These are phyloP conservation scores for Clonostachys rhizophaga DNA, from an alignment of 2,329 filamentous ascomycete species.

Conservation along the genomic window DNA sequence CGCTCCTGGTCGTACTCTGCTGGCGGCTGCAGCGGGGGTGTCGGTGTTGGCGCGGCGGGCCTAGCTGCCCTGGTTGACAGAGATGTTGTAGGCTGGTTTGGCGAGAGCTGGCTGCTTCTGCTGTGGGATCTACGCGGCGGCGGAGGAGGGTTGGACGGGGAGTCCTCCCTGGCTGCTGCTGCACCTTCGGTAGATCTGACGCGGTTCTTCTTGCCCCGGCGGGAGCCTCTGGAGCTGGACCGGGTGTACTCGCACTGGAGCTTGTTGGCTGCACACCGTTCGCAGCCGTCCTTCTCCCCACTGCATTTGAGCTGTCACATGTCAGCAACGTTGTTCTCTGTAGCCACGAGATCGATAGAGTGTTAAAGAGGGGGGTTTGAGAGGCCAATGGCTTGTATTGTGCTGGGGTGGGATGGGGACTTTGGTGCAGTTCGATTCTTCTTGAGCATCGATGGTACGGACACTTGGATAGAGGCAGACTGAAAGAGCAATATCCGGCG, in stretches of 20 bases:
- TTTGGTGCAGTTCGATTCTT: no score
- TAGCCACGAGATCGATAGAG: no score
- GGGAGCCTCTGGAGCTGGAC: constrained; percentile 20
- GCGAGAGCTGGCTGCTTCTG: constrained; percentile 1
- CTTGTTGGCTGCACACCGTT: constrained; percentile 21
- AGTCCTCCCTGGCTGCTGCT: not conserved
- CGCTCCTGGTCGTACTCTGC: constrained; percentile 11
- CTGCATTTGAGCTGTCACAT: constrained; percentile 25
- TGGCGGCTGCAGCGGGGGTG: constrained; percentile 1
- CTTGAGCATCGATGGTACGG: no score
- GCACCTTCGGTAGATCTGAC: not conserved
- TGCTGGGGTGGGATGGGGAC: no score
- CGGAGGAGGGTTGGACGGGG: not conserved
- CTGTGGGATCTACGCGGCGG: not conserved
- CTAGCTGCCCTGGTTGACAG: no score
- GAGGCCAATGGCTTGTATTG: no score
- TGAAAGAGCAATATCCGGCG: no score
- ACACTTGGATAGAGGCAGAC: no score
- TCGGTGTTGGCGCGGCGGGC: no score
- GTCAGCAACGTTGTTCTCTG: not conserved
- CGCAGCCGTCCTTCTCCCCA: constrained; percentile 28
- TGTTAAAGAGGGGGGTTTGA: no score
- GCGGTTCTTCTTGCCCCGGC: constrained; percentile 15
- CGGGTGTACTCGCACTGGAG: constrained; percentile 27
- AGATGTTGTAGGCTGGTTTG: not conserved